Percentiles rank a stretch among this genome's conserved stretches.
Conservation (phyloP, 2,329 filamentous ascomycete genomes). For the Fusarium udum region DNA sequence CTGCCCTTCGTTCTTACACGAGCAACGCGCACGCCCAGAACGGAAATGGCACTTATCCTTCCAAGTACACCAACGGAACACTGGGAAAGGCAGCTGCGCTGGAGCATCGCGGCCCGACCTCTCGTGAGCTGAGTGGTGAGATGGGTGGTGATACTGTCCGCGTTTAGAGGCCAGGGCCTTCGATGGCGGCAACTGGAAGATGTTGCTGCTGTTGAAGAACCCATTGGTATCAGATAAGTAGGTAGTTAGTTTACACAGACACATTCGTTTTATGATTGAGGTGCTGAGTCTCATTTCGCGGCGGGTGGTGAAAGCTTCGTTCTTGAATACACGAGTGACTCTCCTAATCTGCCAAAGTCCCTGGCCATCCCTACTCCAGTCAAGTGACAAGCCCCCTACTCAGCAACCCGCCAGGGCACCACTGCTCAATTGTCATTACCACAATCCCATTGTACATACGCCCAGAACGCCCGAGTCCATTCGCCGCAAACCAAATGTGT, state of each 20-base stretch:
- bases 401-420: background rate
- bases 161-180: conserved; percentile 30
- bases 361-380: background rate
- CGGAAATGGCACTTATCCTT: conserved; percentile 19
- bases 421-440: background rate
- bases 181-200: conserved; percentile 10
- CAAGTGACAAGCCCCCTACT: background rate
- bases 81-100: conserved; percentile 38
- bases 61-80: conserved; percentile 38
- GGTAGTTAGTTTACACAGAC: background rate
- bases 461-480: background rate
- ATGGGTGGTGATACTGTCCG: conserved; percentile 68
- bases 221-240: conserved; percentile 7
- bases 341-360: background rate
- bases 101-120: conserved; percentile 58
- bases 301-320: conserved; percentile 7
- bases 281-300: background rate
- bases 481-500: background rate
- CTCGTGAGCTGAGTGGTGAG: conserved; percentile 66
- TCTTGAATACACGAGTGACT: conserved; percentile 8
- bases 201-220: conserved; percentile 22
- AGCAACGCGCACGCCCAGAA: conserved; percentile 21
- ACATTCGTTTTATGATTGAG: conserved; percentile 13
- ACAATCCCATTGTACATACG: background rate
- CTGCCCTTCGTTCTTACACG: conserved; percentile 54